A percentile compares a stretch with the other conserved stretches of the same genome.
phyloP scores from a whole-genome alignment of 495 filamentous ascomycete genomes.

The Daldinia childiae region DNA sequence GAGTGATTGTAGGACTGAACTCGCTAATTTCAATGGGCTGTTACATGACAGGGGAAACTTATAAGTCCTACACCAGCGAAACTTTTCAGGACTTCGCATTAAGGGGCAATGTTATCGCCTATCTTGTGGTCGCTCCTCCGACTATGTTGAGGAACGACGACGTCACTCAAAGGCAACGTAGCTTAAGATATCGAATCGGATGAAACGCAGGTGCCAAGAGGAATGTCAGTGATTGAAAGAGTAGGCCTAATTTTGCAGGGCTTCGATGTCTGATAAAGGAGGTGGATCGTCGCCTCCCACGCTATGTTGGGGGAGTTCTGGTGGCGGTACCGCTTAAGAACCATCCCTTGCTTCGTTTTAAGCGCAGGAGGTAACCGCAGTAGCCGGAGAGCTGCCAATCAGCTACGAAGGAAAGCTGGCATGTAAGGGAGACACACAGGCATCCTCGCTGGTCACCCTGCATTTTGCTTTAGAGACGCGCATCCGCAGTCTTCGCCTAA shows the following conservation, averaged over 20 bases:
- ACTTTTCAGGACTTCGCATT: neutral
- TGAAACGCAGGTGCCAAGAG: neutral
- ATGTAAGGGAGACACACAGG: conserved; percentile 31
- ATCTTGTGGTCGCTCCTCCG: neutral
- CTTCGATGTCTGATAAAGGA: conserved; percentile 8
- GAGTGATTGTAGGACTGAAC: neutral
- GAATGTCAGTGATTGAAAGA: neutral
- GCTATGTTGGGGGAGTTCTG: conserved; percentile 12
- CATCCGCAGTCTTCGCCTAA: neutral
- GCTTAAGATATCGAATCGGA: conserved; percentile 13
- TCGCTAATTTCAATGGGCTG: neutral
- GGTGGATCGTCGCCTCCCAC: conserved; percentile 5
- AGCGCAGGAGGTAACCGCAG: conserved; percentile 4
- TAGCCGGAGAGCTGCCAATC: conserved; percentile 8
- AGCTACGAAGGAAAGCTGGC: conserved; percentile 10
- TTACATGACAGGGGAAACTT: neutral
- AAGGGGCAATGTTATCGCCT: neutral
- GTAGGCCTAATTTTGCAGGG: neutral
- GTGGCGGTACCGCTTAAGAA: conserved; percentile 15
- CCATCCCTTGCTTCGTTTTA: conserved; percentile 33
- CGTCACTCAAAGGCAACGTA: neutral
- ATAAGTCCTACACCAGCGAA: neutral
- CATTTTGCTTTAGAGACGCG: neutral
- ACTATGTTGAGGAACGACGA: neutral
- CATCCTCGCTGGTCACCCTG: conserved; percentile 2